Base-by-base conservation (phyloP, 495 filamentous ascomycete species). In the Talaromyces borbonicus region DNA sequence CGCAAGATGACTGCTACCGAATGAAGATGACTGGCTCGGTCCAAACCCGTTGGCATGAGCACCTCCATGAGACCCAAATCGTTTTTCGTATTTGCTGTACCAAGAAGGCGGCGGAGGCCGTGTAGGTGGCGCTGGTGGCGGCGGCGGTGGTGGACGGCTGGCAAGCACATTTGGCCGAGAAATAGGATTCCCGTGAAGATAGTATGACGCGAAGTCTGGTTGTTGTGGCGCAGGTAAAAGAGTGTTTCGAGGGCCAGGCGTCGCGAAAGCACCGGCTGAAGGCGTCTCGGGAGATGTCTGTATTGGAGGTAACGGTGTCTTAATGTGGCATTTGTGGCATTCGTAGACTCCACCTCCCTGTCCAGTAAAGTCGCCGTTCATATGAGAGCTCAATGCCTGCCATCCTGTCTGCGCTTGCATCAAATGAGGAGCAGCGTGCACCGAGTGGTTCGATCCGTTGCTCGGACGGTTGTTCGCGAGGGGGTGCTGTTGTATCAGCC, bases 251-350 rank as follows among this genome's bases (percentile, higher is more conserved):
- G 35, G 35, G n/a, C 16, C 22, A 5, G 19, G 35, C 16, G 35
- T 20, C n/a, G 35, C 16, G 2, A 38, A 38, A 12, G 35, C n/a
- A 9, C 35, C 35, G 16, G 35, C 35, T 11, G 35, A 20, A 20
- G 22, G 35, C 8, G 35, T 38, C 8, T 71, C 66, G 2, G 58
- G 50, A 31, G 63, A 59, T 14, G 60, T 54, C 42, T 62, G 61
- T 22, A 51, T 22, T 27, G 40, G 60, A 16, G 54, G 27, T 24
- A 33, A 47, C 19, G 58, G 49, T 38, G 65, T 65, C 53, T 69
- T 71, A 37, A 74, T 48, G 51, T 74, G 67, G 47, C 73, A 77
- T 48, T 74, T 75, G 52, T 77, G 73, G 49, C 73, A 76, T 53
- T 73, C 68, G 24, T 65, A 68, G 2, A 51, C 35, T 5, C 43